Base-by-base conservation (phyloP, 2,329 filamentous ascomycete species). In the Microcera coccophila region DNA sequence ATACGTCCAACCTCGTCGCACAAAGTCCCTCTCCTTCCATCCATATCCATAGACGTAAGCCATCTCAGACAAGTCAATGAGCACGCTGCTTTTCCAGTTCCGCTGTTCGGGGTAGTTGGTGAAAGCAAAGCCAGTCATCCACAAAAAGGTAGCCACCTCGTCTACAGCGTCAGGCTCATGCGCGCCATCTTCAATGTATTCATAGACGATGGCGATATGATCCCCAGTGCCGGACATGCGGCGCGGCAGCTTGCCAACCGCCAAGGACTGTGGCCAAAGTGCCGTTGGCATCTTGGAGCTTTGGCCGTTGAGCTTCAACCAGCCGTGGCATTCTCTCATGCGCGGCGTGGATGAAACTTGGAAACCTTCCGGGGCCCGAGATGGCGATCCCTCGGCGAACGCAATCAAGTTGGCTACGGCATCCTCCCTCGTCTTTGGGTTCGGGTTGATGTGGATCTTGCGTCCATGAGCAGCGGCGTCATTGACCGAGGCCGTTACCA, bases 131-230 rank as follows among this genome's bases (percentile, higher is more conserved):
- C 40, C 40, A 3, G 33, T 18, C 16, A 36, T 32, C 40, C 40
- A 42, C 4, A 42, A 12, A 21, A 43, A 43, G 5, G 28, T 26
- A 11, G 15, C 21, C 17, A 38, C 35, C 4, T 34, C 17, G 17
- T 43, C 35, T 20, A 43, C 41, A 7, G 24, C 18, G 8, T 34
- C 26, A 15, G 15, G 5, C 12, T 32, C 28, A 28, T 43, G 38
- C 4, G 16, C 18, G n/a, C 24, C 41, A 14, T 43, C 41, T 16
- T 43, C 41, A 9, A 43, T 38, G 15, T 38, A 43, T 21, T 43
- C 41, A 16, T 43, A 43, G 15, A 43, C 28, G 18, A 43, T 21
- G 12, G 41, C 41, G 2, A 35, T 24, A 12, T 43, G 37, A 14
- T 43, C 41, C 11, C 18, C 31, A 12, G 32, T 35, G n/a, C 4